phyloP scores from a whole-genome alignment of 441 rosid genomes.

The Pelargonium cotyledonis region DNA sequence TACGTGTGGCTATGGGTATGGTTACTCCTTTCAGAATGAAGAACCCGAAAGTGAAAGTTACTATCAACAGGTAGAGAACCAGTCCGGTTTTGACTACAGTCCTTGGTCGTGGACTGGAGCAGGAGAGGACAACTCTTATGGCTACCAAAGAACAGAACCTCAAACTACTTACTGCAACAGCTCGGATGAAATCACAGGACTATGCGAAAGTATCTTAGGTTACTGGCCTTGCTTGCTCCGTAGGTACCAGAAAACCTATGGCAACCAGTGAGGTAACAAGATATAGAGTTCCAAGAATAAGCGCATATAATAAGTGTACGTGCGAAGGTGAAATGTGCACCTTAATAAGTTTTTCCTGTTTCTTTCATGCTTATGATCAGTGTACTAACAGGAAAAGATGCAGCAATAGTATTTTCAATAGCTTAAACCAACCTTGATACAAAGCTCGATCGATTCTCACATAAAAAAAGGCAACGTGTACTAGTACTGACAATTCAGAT shows the following conservation, averaged over 20 bases:
- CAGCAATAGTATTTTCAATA: no score
- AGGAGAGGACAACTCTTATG: constrained; percentile 15
- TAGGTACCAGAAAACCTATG: not conserved
- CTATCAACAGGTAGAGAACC: constrained; percentile 15
- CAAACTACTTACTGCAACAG: not conserved
- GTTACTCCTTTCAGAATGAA: no score
- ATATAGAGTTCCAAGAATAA: not conserved
- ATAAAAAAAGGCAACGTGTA: no score
- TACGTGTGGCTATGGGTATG: not conserved
- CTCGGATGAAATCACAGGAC: constrained; percentile 18
- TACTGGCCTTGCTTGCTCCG: constrained; percentile 33
- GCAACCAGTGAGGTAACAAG: not conserved
- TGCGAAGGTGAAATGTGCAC: no score
- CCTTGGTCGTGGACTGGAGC: constrained; percentile 18
- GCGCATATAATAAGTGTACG: no score
- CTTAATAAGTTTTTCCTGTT: no score
- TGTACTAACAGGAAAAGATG: no score
- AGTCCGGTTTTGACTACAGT: constrained; percentile 14
- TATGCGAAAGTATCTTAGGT: constrained; percentile 30
- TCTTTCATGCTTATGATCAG: no score
- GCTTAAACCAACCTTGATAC: no score
- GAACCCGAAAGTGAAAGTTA: not conserved
- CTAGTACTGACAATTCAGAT: no score
- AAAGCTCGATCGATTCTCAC: no score
- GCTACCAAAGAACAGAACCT: constrained; percentile 4